Percentiles rank a stretch among this genome's conserved stretches.
phyloP scores from a whole-genome alignment of 2,329 filamentous ascomycete genomes.

The Colletotrichum sp. region DNA sequence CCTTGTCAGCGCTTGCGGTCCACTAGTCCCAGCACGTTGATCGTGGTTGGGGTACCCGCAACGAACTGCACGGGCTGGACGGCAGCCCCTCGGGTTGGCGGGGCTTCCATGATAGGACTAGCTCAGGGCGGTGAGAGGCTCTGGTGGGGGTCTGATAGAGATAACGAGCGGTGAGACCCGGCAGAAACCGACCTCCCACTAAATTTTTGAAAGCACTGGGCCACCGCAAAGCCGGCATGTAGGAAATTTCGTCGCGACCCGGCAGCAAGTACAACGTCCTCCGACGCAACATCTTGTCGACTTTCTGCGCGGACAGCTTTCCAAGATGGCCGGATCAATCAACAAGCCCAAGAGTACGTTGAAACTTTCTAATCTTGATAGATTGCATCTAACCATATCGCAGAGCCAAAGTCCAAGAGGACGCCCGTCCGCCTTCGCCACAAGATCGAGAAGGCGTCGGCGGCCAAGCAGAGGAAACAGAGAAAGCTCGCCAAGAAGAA shows the following conservation, averaged over 20 bases:
- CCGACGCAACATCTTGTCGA: background rate
- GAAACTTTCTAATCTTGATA: background rate
- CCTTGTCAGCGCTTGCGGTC: background rate
- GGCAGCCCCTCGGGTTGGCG: background rate
- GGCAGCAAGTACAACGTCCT: background rate
- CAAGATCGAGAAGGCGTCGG: constrained; percentile 94
- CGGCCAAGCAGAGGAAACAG: constrained; percentile 88
- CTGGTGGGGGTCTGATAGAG: background rate
- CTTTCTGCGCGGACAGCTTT: background rate
- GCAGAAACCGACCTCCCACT: constrained; percentile 22
- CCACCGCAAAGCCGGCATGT: background rate
- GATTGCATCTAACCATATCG: background rate
- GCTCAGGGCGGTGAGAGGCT: constrained; percentile 5
- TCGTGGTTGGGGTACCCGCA: background rate
- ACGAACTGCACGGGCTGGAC: background rate
- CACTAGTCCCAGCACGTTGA: constrained; percentile 7
- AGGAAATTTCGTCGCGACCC: constrained; percentile 15
- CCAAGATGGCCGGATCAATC: constrained; percentile 56
- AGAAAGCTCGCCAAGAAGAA: constrained; percentile 94
- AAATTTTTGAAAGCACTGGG: constrained; percentile 23
- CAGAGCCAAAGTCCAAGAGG: constrained; percentile 96
- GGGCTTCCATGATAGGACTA: background rate
- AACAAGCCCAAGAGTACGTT: constrained; percentile 60
- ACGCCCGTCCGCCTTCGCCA: constrained; percentile 86
- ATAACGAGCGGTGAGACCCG: constrained; percentile 13